These are phyloP conservation scores for Hypoxylon subgilvum DNA, from an alignment of 495 filamentous ascomycete genomes.

Conservation along the genomic window DNA sequence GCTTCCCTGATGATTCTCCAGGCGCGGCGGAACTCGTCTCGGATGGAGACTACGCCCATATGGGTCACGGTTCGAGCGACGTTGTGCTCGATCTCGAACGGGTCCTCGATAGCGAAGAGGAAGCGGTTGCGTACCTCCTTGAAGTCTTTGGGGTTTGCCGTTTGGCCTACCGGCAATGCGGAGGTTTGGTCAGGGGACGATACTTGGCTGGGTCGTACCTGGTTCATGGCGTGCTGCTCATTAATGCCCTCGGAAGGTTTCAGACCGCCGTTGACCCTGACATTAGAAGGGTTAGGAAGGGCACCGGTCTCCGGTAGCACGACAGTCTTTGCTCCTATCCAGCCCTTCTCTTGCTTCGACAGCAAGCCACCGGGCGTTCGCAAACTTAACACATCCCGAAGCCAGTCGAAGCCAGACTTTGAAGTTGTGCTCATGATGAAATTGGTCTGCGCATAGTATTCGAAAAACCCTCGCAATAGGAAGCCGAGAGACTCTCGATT, in stretches of 20 bases:
- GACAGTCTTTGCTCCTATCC: slow-evolving; percentile 72
- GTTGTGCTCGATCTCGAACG: slow-evolving; percentile 83
- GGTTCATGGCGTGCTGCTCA: slow-evolving; percentile 6
- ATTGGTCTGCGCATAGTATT: slow-evolving; percentile 72
- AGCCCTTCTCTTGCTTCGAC: slow-evolving; percentile 74
- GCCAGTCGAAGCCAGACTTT: slow-evolving; percentile 70
- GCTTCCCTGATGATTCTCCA: slow-evolving; percentile 64
- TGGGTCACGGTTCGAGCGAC: slow-evolving; percentile 81
- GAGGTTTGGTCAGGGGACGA: background rate
- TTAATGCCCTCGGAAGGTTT: slow-evolving; percentile 4
- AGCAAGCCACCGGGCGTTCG: slow-evolving; percentile 71
- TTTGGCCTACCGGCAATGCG: background rate
- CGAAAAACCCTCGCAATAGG: slow-evolving; percentile 78
- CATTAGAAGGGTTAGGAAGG: slow-evolving; percentile 14
- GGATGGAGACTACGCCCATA: slow-evolving; percentile 73
- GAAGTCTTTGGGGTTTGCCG: slow-evolving; percentile 38
- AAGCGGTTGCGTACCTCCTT: slow-evolving; percentile 78
- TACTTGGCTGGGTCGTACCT: slow-evolving; percentile 6
- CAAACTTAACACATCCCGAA: slow-evolving; percentile 70
- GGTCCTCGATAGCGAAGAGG: slow-evolving; percentile 85
- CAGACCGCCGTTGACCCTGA: slow-evolving; percentile 19
- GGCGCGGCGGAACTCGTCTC: slow-evolving; percentile 79
- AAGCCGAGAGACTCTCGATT: slow-evolving; percentile 67
- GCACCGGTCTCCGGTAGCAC: slow-evolving; percentile 37
- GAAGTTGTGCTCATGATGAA: slow-evolving; percentile 47